Evolutionary conservation across 257 asterid species (phyloP).

Genomic region (Solanum phureja): DNA sequence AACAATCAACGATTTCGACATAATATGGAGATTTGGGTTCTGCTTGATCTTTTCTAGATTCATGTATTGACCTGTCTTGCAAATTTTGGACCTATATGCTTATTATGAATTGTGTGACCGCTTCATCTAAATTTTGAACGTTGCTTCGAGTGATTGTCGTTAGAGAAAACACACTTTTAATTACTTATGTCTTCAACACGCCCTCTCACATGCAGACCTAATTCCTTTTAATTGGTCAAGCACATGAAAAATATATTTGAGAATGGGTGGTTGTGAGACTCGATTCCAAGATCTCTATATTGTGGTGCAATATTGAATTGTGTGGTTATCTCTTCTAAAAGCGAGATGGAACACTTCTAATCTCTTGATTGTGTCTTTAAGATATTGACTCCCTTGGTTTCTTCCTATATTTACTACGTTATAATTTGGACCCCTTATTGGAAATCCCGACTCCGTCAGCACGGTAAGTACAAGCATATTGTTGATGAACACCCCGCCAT

Average conservation of each 20-base stretch:
- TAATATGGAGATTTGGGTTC: background rate
- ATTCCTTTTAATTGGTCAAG: too few relatives aligned
- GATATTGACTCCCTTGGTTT: background rate
- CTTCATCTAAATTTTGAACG: background rate
- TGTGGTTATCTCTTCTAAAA: too few relatives aligned
- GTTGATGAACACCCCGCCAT: constrained; percentile 48
- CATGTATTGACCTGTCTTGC: background rate
- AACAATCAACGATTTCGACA: background rate
- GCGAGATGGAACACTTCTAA: too few relatives aligned
- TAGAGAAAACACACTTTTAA: background rate
- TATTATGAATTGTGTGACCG: background rate
- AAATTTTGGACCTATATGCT: background rate
- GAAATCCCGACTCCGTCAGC: background rate
- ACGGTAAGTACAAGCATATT: constrained; percentile 39
- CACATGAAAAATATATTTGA: too few relatives aligned
- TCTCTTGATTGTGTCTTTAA: too few relatives aligned
- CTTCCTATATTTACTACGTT: background rate
- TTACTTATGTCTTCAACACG: too few relatives aligned
- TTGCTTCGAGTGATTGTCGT: too few relatives aligned
- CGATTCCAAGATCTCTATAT: too few relatives aligned
- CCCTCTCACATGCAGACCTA: too few relatives aligned
- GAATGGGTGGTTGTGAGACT: too few relatives aligned
- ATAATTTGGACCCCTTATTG: background rate
- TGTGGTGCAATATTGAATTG: too few relatives aligned
- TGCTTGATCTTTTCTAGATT: background rate